Percentiles rank a stretch among this genome's conserved stretches.
Evolutionary conservation across 2,329 filamentous ascomycete species (phyloP).

Genomic region (Exophiala spinifera): DNA sequence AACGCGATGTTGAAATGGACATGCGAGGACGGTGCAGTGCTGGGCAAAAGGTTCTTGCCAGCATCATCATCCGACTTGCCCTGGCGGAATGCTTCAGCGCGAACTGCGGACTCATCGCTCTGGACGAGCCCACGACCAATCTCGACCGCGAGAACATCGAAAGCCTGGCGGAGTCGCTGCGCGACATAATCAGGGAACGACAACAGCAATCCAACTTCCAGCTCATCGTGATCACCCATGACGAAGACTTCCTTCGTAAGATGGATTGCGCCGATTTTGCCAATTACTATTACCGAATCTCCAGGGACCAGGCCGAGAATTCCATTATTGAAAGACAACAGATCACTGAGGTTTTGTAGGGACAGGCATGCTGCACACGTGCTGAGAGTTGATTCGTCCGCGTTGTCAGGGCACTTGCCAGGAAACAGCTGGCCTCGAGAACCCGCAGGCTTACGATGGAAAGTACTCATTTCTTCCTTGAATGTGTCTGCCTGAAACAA

Average conservation of each 20-base stretch:
- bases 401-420: conserved; percentile 11
- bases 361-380: conserved; percentile 1
- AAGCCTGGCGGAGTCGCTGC: conserved; percentile 77
- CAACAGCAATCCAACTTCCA: conserved; percentile 92
- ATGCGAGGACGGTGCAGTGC: conserved; percentile 98
- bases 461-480: neutral
- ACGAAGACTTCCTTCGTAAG: conserved; percentile 88
- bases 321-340: conserved; percentile 72
- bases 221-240: conserved; percentile 96
- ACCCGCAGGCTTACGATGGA: too few relatives aligned
- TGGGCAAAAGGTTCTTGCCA: conserved; percentile 92
- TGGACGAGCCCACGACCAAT: conserved; percentile 97
- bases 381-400: conserved; percentile 8
- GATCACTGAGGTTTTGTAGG: conserved; percentile 47
- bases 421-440: neutral
- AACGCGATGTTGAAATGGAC: conserved; percentile 96
- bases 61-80: conserved; percentile 94
- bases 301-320: conserved; percentile 78
- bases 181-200: conserved; percentile 80
- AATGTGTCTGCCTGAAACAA: neutral
- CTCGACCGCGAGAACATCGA: conserved; percentile 93
- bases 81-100: conserved; percentile 94
- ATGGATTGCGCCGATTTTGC: conserved; percentile 95
- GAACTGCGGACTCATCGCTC: conserved; percentile 91
- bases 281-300: conserved; percentile 86